Base-by-base conservation (phyloP, 2,329 filamentous ascomycete genomes). In the Sporothrix phasma region DNA sequence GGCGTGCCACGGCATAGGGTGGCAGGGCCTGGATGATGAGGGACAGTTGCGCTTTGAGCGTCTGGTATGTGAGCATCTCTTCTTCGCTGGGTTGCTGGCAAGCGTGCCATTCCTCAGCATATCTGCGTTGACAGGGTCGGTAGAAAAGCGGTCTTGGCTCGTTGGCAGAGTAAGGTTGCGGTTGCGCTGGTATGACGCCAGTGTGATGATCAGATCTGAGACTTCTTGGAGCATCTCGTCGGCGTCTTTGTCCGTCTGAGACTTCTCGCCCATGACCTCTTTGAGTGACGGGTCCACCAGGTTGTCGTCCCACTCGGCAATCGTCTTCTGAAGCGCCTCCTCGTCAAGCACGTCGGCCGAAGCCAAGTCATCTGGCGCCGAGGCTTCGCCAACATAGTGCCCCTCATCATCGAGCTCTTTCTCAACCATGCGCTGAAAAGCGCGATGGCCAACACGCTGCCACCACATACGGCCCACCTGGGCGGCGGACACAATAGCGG, bases 1-100 rank as follows among this genome's bases (percentile, higher is more conserved):
- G 78, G 71, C 94, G 93, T 5, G 92, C 87, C 26, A 96, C 88
- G 1, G 89, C 89, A 72, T 91, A 94, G 1, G 92, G 92, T 1
- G 92, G 92, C 11, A 96, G 77, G 45, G 83, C 85, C 68, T 88
- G 82, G 66, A 96, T 83, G 67, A 96, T 84, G 34, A 92, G 77
- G 0, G 84, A 79, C 22, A 96, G 78, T 71, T 92, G 90, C 3
- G 86, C 83, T 72, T 88, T 91, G 61, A 96, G 80, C 29, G 87
- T 81, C 67, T 90, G 81, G 72, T 95, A 96, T 0, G 82, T 84
- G 15, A 76, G 73, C 65, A 78, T 76, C 70, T 86, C 83, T 66
- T 84, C 82, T 67, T 84, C 83, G 13, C 70, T 73, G 5, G 86
- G 85, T 8, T 89, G 89, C 60, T 86, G 84, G 85, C 83, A 1